Evolutionary conservation across 371 early-diverging fungal genomes (phyloP), one percentile per base, ranked within the genome.

Genomic region (Mortierella sp.): DNA sequence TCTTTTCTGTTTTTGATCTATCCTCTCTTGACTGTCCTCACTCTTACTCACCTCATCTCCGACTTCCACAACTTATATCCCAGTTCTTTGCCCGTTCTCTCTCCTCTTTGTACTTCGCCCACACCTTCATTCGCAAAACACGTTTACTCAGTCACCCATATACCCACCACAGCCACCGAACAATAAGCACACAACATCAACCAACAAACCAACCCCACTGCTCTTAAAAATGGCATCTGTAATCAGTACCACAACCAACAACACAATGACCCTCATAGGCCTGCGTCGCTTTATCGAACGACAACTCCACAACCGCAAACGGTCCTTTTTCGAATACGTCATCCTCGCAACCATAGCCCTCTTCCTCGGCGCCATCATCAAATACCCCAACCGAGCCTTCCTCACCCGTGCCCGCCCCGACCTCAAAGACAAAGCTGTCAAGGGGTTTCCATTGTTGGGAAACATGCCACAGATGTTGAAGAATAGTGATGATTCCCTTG

Each of bases 341-440:
- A 77, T 81, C 51, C 63, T 85, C 35, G 81, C 76, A 3, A 78
- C 82, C 27, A 48, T 85, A 35, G 85, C 79, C 1, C 63, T 76
- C 27, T 75, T 85, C 35, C 43, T 85, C 35, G 72, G 73, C 10
- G 84, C 84, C 4, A 75, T 84, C 21, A 48, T 76, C 18, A 84
- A 84, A 43, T 84, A 84, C 48, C 84, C 84, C 48, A 75, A 84
- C 63, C 71, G 84, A 4, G 84, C 84, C 44, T 46, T 84, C 32
- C 54, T 80, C 27, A 72, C 73, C 54, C 46, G 72, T 0, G 75
- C 80, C 8, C 75, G 84, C 35, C 84, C 84, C 3, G 84, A 84
- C 43, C 70, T 84, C 29, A 84, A 83, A 44, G 80, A 54, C 76
- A 78, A 81, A 72, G 65, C 76, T 7, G 68, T 75, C 44, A 44